Evolutionary conservation across 352 stramenopile species (phyloP).

Genomic region (Phytophthora tentaculata): DNA sequence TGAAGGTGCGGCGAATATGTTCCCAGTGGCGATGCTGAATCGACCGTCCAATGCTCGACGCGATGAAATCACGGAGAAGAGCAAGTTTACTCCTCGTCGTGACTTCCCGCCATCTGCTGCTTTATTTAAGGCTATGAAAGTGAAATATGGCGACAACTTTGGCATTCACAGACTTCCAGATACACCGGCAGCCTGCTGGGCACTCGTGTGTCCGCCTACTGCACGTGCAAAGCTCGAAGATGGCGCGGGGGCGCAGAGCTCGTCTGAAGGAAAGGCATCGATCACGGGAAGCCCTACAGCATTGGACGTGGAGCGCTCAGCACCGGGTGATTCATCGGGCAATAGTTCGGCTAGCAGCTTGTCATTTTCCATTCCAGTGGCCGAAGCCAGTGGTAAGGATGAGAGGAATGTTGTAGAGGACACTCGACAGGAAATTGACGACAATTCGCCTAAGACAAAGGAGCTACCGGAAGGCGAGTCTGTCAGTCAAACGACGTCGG

Average conservation of each 20-base stretch:
- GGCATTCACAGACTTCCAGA: conserved; percentile 75
- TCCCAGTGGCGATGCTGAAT: conserved; percentile 65
- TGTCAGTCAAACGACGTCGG: conserved; percentile 35
- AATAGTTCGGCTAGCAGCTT: conserved; percentile 16
- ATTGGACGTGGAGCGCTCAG: conserved; percentile 1
- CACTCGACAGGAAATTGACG: conserved; percentile 16
- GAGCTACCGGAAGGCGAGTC: conserved; percentile 22
- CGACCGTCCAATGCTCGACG: conserved; percentile 61
- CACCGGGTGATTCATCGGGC: neutral
- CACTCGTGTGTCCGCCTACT: conserved; percentile 70
- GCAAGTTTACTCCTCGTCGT: conserved; percentile 79
- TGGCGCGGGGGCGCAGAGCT: conserved; percentile 16
- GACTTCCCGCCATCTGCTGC: conserved; percentile 86
- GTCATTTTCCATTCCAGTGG: neutral
- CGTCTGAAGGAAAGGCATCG: conserved; percentile 18
- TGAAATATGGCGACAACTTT: conserved; percentile 83
- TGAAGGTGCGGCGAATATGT: conserved; percentile 79
- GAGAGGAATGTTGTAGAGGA: no score
- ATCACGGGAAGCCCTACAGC: conserved; percentile 4
- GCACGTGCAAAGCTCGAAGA: conserved; percentile 72
- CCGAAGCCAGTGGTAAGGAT: conserved; percentile 8
- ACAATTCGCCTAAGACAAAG: conserved; percentile 15
- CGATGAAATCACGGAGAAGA: conserved; percentile 81
- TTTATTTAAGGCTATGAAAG: conserved; percentile 86
- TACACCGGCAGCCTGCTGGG: conserved; percentile 78